Evolutionary conservation across 768 basidiomycete species (phyloP), one percentile per base, ranked within the genome.

Genomic region (Russula sp.): DNA sequence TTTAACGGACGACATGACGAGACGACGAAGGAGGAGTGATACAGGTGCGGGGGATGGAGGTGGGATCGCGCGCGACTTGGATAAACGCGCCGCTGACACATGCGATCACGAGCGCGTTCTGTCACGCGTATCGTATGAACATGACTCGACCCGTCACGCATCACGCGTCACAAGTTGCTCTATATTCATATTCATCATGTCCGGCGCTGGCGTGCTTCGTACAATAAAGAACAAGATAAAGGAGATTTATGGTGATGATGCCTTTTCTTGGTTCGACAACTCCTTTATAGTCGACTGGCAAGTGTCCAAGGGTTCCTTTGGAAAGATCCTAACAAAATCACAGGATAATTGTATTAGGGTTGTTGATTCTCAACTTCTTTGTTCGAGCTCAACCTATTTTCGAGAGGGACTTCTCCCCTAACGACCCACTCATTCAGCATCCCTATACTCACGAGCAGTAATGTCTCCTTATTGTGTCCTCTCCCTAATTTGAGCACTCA

Each of bases 261-360:
- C 68, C 8, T 60, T 73, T 11, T 36, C 56, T 7, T 76, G 75
- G 72, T 65, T 70, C 14, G 70, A 76, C 52, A 57, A 67, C 45
- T 75, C 79, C 11, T 85, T 85, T 67, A 25, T 77, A 11, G 56
- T 77, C 6, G 85, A 87, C 69, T 87, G 85, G 84, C 81, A 67
- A 66, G 68, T 48, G 7, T 25, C 36, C 8, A 47, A 8, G 29
- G 25, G n/a, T 10, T 45, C 25, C 10, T 32, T 22, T 9, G 22
- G n/a, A 35, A 38, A 52, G 49, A 42, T 47, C 42, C 20, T 53
- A 38, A 63, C 48, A 39, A 45, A 50, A 69, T 32, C 52, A 60
- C 75, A 58, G 78, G 70, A 38, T 48, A 20, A 42, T 69, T 46
- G 69, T 81, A 39, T 61, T 72, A 10, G 54, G 72, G 39, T 67